Conservation (phyloP, 2,329 filamentous ascomycete species). For the Talaromyces sp. region DNA sequence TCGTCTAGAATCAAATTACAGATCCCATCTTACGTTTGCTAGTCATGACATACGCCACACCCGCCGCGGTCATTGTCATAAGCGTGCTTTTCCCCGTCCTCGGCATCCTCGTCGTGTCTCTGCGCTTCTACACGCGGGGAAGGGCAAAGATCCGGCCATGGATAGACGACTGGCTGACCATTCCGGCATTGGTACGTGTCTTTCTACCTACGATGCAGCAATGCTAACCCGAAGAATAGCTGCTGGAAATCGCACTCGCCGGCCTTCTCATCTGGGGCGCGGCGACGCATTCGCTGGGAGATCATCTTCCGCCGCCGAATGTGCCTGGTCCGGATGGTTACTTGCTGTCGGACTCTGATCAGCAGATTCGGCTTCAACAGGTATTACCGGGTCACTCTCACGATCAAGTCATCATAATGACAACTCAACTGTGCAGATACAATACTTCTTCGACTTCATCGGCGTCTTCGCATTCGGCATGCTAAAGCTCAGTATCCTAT, state of each 20-base stretch:
- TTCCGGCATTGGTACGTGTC: not conserved
- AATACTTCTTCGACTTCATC: not conserved
- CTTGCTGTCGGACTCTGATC: not conserved
- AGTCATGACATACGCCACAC: not conserved
- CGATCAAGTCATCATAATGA: too few species aligned
- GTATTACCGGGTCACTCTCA: not conserved
- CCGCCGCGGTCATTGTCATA: not conserved
- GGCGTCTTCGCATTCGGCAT: not conserved
- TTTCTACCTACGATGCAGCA: not conserved
- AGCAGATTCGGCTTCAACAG: conserved; percentile 1
- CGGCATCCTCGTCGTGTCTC: not conserved
- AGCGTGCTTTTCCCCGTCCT: not conserved
- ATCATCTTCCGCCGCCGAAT: conserved; percentile 1
- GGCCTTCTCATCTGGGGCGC: conserved; percentile 5
- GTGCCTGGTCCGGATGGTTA: conserved; percentile 4
- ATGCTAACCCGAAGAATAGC: not conserved
- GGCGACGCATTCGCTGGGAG: not conserved
- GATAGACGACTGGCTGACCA: conserved; percentile 4
- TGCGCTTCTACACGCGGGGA: conserved; percentile 1
- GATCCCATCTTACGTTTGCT: too few species aligned
- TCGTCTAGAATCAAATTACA: too few species aligned
- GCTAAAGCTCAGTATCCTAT: not conserved
- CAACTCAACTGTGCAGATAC: not conserved
- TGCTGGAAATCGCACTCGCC: conserved; percentile 1
- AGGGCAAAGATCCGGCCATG: not conserved